Base-by-base conservation (phyloP, 768 basidiomycete genomes). In the Nidula microcarpa region DNA sequence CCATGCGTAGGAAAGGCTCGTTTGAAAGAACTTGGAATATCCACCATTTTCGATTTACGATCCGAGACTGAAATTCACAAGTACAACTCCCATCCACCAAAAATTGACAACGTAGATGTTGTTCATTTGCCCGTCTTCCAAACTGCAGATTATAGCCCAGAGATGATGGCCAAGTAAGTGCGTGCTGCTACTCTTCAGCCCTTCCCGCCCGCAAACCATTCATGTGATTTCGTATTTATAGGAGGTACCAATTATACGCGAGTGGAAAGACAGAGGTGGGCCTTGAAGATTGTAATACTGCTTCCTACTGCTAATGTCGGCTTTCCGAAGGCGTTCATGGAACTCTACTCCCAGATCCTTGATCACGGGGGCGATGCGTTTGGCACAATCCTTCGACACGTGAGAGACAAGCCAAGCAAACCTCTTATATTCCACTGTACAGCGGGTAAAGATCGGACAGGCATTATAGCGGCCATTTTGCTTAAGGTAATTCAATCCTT, bases 381-480 rank as follows among this genome's bases (percentile, higher is more conserved):
- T 60, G 83, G 84, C n/a, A 64, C 74, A 1, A 85, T 93, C 49
- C 74, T 93, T 9, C 79, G 85, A 53, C 87, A 91, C 65, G 76
- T 92, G 32, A 74, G 85, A 52, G 90, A 92, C 61, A 75, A 75
- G 52, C 86, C 89, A 61, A 73, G 77, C 39, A 78, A 82, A 16
- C 81, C 78, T 0, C 86, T 79, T 57, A 55, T 91, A 30, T 88
- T 92, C 58, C 89, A 92, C 60, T 93, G 91, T 58, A 91, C 91
- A 51, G 91, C 89, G 30, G 91, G 91, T 3, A 93, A 92, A 65
- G 90, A 93, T 68, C 73, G 91, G 59, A 92, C 91, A 1, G 91
- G 89, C 13, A 70, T 92, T 18, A 68, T 87, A 36, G 87, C 88
- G 11, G 89, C 89, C 5, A 74, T 92, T 33, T 60, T 91, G 10